Conservation (phyloP, 805 yeast genomes). For the Candida taoyuanica region DNA sequence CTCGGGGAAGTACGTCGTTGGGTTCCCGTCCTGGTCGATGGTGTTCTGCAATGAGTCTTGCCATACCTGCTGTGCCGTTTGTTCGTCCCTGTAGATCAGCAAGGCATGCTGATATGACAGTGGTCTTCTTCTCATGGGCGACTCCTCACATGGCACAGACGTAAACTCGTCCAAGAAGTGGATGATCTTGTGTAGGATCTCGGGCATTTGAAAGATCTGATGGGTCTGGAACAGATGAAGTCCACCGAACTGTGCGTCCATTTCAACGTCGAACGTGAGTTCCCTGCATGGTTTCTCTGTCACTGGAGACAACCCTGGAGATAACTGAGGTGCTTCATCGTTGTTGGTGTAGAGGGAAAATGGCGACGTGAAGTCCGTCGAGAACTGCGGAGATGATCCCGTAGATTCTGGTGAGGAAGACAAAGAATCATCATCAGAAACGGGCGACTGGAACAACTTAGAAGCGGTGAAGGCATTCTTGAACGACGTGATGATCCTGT, state of each 20-base stretch:
- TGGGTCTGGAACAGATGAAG: slow-evolving; percentile 15
- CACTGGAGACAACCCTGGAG: neutral
- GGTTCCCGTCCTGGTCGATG: slow-evolving; percentile 18
- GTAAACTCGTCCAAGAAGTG: slow-evolving; percentile 54
- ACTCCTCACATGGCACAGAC: slow-evolving; percentile 54
- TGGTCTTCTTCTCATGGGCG: slow-evolving; percentile 64
- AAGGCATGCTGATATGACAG: slow-evolving; percentile 64
- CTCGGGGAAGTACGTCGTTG: slow-evolving; percentile 11
- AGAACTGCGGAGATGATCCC: slow-evolving; percentile 4
- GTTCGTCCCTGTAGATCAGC: slow-evolving; percentile 53
- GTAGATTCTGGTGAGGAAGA: slow-evolving; percentile 10
- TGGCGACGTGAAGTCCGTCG: slow-evolving; percentile 4
- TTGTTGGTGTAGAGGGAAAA: slow-evolving; percentile 3
- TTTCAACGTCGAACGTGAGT: slow-evolving; percentile 10
- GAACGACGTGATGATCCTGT: slow-evolving; percentile 23
- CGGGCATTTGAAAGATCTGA: slow-evolving; percentile 67
- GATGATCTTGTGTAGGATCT: slow-evolving; percentile 59
- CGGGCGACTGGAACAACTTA: slow-evolving; percentile 12
- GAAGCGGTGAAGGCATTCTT: slow-evolving; percentile 17
- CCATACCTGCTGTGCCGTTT: slow-evolving; percentile 44
- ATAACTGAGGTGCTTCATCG: slow-evolving; percentile 4
- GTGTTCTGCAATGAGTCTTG: slow-evolving; percentile 23
- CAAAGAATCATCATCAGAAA: slow-evolving; percentile 13
- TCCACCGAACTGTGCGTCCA: slow-evolving; percentile 11
- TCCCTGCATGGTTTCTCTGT: slow-evolving; percentile 3